These are phyloP conservation scores for Luffa acutangula DNA, from an alignment of 306 rosid genomes.

Conservation along the genomic window DNA sequence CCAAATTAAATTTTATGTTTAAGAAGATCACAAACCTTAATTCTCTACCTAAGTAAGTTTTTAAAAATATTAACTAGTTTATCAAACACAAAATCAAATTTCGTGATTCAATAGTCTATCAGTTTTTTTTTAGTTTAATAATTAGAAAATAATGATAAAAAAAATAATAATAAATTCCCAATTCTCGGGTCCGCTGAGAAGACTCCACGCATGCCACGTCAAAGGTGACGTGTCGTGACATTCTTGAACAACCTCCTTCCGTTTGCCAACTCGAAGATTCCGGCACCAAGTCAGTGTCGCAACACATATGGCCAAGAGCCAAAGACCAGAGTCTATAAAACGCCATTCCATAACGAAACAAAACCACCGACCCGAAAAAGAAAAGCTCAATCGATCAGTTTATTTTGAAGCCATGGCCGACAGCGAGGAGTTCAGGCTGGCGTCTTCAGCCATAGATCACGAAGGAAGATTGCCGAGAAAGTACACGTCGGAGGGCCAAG, in stretches of 20 bases:
- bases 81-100: too few species aligned
- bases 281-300: background rate
- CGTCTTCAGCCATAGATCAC: slow-evolving; percentile 34
- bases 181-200: background rate
- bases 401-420: slow-evolving; percentile 14
- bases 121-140: too few species aligned
- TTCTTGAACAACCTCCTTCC: background rate
- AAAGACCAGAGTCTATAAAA: background rate
- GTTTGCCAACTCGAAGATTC: background rate
- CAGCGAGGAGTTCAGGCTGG: slow-evolving; percentile 49
- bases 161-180: background rate
- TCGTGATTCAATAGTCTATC: too few species aligned
- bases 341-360: background rate
- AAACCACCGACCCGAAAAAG: background rate
- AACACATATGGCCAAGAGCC: background rate
- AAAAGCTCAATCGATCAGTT: too few species aligned
- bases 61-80: too few species aligned
- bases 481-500: slow-evolving; percentile 64
- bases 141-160: background rate
- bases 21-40: too few species aligned
- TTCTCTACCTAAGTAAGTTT: too few species aligned
- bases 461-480: slow-evolving; percentile 58
- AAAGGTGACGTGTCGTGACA: background rate
- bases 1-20: too few species aligned
- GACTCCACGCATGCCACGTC: background rate